Base-by-base conservation (phyloP, 768 basidiomycete genomes). In the Mycena kentingensis region DNA sequence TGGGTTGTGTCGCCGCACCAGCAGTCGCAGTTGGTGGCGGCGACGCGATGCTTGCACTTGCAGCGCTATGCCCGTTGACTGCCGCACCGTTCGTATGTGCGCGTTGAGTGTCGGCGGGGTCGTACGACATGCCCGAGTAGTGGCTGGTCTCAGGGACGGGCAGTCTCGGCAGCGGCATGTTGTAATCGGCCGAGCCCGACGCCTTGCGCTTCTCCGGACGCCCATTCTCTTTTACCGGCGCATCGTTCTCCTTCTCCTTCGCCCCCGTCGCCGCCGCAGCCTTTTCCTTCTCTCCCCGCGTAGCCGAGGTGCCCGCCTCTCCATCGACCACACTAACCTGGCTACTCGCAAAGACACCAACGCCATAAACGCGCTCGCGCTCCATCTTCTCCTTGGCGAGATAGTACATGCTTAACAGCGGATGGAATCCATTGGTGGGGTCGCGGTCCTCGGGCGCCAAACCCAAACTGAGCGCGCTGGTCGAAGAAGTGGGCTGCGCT, bases 351-450 rank as follows among this genome's bases (percentile, higher is more conserved):
- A 60, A 60, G 2, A 55, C 58, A 11, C 54, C 58, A 15, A 28
- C 39, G 24, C 96, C 97, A 68, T 94, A 98, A 11, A 98, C 90
- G 46, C 82, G 80, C 63, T 99, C 97, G 46, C 97, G 77, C 65
- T 98, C 95, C 64, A 94, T 77, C 78, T 97, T 98, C 76, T 99
- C 97, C 51, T 90, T 78, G 3, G 95, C 90, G 18, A 99, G 83
- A 73, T 86, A 98, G 68, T 99, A 99, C 73, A 99, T 98, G 25
- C 93, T 93, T 36, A 98, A 80, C 25, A 99, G 78, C 0, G 93
- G 95, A 67, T 98, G 93, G 74, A 93, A 99, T 2, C 93, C 97
- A 46, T 82, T 76, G 10, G 93, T 96, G 4, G 97, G 96, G 65
- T 99, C 96, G 56, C 75, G 58, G 11, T 77, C 79, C 54, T 85